These are phyloP conservation scores for Gliomastix tumulicola DNA, from an alignment of 2,329 filamentous ascomycete species.

Conservation along the genomic window DNA sequence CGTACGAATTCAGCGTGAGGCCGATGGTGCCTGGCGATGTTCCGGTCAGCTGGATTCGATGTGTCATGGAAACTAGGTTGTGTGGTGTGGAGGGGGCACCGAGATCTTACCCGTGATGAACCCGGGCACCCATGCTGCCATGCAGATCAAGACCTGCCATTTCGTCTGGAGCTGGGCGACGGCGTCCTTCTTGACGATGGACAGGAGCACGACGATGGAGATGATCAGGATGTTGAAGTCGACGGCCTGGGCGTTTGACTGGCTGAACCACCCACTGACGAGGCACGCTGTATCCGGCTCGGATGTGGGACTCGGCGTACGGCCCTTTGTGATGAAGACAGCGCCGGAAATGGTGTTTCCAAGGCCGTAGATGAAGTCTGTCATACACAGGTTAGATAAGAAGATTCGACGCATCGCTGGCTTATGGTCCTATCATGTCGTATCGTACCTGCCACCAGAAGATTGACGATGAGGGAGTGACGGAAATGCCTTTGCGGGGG, in stretches of 20 bases:
- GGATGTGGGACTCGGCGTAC: conserved; percentile 1
- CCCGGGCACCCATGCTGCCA: conserved; percentile 4
- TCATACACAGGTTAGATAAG: neutral
- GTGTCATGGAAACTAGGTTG: neutral
- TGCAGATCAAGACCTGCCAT: conserved; percentile 3
- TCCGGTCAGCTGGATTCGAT: neutral
- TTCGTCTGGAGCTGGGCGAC: conserved; percentile 1
- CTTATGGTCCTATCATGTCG: neutral
- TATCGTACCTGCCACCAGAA: conserved; percentile 5
- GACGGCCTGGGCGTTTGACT: conserved; percentile 3
- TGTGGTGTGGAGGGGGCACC: neutral
- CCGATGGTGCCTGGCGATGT: conserved; percentile 2
- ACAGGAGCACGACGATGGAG: conserved; percentile 3
- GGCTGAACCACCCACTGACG: conserved; percentile 5
- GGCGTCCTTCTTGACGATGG: conserved; percentile 2
- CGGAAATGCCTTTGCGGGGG: conserved; percentile 5
- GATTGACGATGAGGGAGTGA: conserved; percentile 5
- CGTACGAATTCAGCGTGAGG: conserved; percentile 1
- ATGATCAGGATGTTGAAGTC: conserved; percentile 5
- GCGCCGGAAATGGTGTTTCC: conserved; percentile 4
- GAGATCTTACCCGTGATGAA: conserved; percentile 4
- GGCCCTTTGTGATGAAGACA: conserved; percentile 2
- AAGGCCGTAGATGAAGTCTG: conserved; percentile 8
- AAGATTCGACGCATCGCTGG: neutral
- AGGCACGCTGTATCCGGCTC: conserved; percentile 1